phyloP scores from a whole-genome alignment of 2,329 filamentous ascomycete species.

The Grosmannia clavigera region DNA sequence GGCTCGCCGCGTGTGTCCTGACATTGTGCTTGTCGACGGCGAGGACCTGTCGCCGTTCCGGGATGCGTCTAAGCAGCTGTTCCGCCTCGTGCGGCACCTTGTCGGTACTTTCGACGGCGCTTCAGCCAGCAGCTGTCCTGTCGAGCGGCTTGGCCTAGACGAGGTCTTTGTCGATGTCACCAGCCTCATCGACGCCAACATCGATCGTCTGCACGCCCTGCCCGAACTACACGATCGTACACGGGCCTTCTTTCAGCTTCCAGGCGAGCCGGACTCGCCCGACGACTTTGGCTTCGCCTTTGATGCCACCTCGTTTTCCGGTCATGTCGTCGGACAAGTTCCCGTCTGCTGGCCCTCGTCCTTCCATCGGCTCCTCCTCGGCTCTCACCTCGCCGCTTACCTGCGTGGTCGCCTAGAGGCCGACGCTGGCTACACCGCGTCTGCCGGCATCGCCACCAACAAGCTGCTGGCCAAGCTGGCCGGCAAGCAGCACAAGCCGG shows the following conservation, averaged over 20 bases:
- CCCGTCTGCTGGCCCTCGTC: no score
- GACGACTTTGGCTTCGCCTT: conserved; percentile 81
- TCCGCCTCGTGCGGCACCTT: conserved; percentile 56
- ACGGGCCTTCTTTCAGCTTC: conserved; percentile 70
- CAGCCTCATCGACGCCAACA: conserved; percentile 75
- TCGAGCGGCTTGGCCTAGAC: conserved; percentile 79
- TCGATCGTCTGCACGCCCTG: conserved; percentile 54
- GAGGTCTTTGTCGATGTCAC: conserved; percentile 82
- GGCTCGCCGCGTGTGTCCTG: conserved; percentile 67
- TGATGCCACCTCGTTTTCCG: conserved; percentile 56
- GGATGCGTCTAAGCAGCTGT: conserved; percentile 72
- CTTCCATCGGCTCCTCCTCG: conserved; percentile 50
- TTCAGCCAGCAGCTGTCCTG: conserved; percentile 30
- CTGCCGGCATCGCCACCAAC: conserved; percentile 76
- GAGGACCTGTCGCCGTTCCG: conserved; percentile 80
- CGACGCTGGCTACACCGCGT: conserved; percentile 70
- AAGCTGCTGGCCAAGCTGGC: conserved; percentile 79
- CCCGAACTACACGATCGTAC: conserved; percentile 18
- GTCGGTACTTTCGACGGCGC: conserved; percentile 49
- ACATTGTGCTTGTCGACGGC: conserved; percentile 73
- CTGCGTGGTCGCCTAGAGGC: conserved; percentile 58
- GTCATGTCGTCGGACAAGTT: conserved; percentile 30
- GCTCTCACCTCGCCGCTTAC: conserved; percentile 67
- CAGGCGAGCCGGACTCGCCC: conserved; percentile 25
- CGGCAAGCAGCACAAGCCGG: conserved; percentile 75